Evolutionary conservation across 1,284 basidiomycete genomes (phyloP), one percentile per base, ranked within the genome.

Genomic region (Rhodotorula sp.): DNA sequence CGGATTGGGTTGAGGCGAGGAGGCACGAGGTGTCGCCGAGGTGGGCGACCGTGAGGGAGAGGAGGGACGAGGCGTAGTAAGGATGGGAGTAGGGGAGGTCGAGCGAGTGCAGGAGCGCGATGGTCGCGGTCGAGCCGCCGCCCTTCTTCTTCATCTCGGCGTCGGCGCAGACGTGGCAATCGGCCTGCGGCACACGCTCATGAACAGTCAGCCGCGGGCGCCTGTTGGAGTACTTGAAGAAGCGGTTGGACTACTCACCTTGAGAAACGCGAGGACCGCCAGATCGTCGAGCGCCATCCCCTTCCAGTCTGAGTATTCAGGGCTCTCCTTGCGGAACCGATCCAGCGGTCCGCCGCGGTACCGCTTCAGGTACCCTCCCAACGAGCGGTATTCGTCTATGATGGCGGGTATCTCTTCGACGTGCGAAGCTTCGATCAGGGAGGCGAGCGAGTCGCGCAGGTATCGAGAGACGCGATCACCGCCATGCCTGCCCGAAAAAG

Each of bases 81-180:
- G 81, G 81, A 15, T 74, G 65, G 2, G 76, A 68, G 54, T 68
- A 64, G 15, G 87, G 85, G 77, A 91, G 87, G 73, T 86, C 85
- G 18, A 98, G 84, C 50, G 92, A 90, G 77, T 98, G 94, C 23
- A 98, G 83, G 56, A 98, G 85, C 0, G 89, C 91, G 2, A 97
- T 87, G 0, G 92, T 95, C 2, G 93, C 93, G 1, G 95, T 97
- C 26, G 93, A 93, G 28, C 54, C 54, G 5, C 95, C 95, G 50
- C 83, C 83, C 52, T 81, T 77, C 0, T 80, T 76, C 34, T 85
- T 72, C 82, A 84, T 80, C 86, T 88, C 76, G 79, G 87, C 21
- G 60, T 67, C 50, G n/a, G 62, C 70, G 86, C 84, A 77, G 84
- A 89, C 80, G 83, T 87, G 79, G 87, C 88, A 77, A 85, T 88